phyloP scores from a whole-genome alignment of 768 basidiomycete species.

The Xerocomellus chrysenteron region DNA sequence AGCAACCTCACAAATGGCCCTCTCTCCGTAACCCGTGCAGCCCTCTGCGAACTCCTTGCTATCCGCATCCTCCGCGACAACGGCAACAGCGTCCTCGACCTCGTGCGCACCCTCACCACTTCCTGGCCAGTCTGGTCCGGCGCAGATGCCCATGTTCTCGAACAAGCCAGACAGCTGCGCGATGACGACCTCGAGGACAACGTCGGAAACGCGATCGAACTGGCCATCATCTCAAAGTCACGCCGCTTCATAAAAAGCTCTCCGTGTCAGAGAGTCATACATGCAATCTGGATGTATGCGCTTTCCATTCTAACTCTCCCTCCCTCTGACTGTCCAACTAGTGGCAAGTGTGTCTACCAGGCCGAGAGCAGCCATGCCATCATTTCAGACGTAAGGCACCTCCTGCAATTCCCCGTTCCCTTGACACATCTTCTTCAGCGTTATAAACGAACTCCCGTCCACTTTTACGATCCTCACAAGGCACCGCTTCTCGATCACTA shows the following conservation, averaged over 20 bases:
- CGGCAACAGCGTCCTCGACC: constrained; percentile 63
- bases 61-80: constrained; percentile 74
- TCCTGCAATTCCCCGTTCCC: not conserved
- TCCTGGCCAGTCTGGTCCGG: constrained; percentile 81
- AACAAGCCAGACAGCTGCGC: constrained; percentile 58
- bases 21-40: constrained; percentile 72
- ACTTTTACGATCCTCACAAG: constrained; percentile 92
- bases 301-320: not conserved
- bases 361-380: constrained; percentile 85
- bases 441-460: constrained; percentile 88
- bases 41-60: constrained; percentile 88
- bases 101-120: constrained; percentile 71
- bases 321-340: constrained; percentile 31
- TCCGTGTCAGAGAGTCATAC: constrained; percentile 87
- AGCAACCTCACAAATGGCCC: constrained; percentile 61
- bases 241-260: constrained; percentile 89
- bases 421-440: constrained; percentile 50
- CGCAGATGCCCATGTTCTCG: constrained; percentile 58
- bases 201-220: constrained; percentile 90
- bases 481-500: constrained; percentile 96
- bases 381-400: constrained; percentile 73
- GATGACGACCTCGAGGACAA: constrained; percentile 74
- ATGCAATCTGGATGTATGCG: constrained; percentile 73
- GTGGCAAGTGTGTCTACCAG: constrained; percentile 90
- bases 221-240: constrained; percentile 85